Conservation (phyloP, 192 early-diverging fungal species). For the Backusella parvicylindrica region DNA sequence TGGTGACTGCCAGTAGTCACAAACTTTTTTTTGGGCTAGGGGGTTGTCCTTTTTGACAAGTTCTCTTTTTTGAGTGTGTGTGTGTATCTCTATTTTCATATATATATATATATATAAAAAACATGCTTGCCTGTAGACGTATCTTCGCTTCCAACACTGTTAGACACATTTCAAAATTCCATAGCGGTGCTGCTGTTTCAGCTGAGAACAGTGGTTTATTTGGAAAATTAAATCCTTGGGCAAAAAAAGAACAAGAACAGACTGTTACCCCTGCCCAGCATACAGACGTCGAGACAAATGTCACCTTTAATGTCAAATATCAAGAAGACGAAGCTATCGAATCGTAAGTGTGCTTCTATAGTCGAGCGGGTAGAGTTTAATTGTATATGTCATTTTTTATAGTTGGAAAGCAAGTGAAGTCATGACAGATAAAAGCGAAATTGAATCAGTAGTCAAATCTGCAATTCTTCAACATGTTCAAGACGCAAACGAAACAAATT, state of each 20-base stretch:
- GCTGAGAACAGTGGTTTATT: constrained; percentile 13
- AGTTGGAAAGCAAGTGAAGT: constrained; percentile 21
- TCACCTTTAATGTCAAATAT: constrained; percentile 25
- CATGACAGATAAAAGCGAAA: constrained; percentile 22
- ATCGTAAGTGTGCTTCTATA: neutral
- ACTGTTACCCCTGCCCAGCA: constrained; percentile 25
- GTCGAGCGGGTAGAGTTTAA: no score
- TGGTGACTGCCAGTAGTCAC: neutral
- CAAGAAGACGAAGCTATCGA: constrained; percentile 11
- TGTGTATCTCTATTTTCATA: no score
- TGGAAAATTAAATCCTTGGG: constrained; percentile 26
- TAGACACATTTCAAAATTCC: constrained; percentile 4
- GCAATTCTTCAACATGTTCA: constrained; percentile 22
- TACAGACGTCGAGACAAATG: neutral
- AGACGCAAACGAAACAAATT: constrained; percentile 14
- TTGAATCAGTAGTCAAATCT: constrained; percentile 15
- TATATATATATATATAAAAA: neutral
- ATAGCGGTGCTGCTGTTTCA: neutral
- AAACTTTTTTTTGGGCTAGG: neutral
- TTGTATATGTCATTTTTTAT: neutral
- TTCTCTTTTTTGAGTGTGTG: neutral
- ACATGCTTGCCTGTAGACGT: neutral
- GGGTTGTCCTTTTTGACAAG: neutral
- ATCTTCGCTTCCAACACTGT: neutral
- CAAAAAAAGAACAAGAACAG: constrained; percentile 8